Conservation (phyloP, 1,139 yeast genomes). For the Saccharomyces hybrid region DNA sequence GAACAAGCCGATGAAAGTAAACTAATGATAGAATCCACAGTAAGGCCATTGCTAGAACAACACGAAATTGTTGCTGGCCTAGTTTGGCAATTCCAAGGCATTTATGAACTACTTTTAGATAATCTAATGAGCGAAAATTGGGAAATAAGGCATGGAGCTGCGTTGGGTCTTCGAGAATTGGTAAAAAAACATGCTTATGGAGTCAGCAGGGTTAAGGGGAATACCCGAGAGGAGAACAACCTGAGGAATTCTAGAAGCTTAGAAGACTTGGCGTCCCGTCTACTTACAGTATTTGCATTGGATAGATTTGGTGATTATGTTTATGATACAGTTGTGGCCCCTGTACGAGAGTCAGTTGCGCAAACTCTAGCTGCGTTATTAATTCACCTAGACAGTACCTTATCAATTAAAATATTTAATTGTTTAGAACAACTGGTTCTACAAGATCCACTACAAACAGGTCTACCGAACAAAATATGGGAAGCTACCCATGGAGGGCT, state of each 20-base stretch:
- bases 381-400: slow-evolving; percentile 56
- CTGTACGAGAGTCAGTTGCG: slow-evolving; percentile 94
- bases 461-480: slow-evolving; percentile 45
- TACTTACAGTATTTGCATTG: slow-evolving; percentile 80
- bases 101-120: slow-evolving; percentile 72
- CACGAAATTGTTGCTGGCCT: slow-evolving; percentile 70
- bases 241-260: slow-evolving; percentile 58
- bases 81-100: slow-evolving; percentile 96
- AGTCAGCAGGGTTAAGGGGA: slow-evolving; percentile 74
- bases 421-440: slow-evolving; percentile 63
- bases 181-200: slow-evolving; percentile 77
- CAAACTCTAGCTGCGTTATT: slow-evolving; percentile 88
- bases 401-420: slow-evolving; percentile 52
- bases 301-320: slow-evolving; percentile 97
- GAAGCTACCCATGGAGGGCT: slow-evolving; percentile 98
- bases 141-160: slow-evolving; percentile 97
- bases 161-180: slow-evolving; percentile 83
- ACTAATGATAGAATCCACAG: slow-evolving; percentile 73
- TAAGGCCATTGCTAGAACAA: slow-evolving; percentile 64
- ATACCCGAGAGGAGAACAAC: slow-evolving; percentile 53
- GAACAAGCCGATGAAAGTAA: slow-evolving; percentile 75
- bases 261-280: slow-evolving; percentile 81
- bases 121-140: slow-evolving; percentile 82
- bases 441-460: slow-evolving; percentile 46
- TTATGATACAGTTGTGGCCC: slow-evolving; percentile 96